Evolutionary conservation across 1,139 yeast genomes (phyloP), one percentile per base, ranked within the genome.

Genomic region (Sugiyamaella paludigena): DNA sequence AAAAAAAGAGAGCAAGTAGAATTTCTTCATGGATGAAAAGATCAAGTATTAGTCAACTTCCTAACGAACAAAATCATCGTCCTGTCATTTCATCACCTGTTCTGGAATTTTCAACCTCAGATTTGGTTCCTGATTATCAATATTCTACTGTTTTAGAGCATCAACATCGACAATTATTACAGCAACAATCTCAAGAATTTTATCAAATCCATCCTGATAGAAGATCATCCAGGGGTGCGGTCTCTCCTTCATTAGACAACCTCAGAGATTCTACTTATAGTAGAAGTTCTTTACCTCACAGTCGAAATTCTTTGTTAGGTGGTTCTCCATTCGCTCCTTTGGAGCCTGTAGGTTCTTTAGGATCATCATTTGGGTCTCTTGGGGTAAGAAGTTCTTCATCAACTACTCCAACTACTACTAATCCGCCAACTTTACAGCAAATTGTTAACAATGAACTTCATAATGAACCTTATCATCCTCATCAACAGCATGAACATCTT

Each of bases 31-130:
- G 58, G 58, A 43, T 46, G 30, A 41, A 45, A 46, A 27, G 49
- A 41, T 31, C 49, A 36, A 40, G 42, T 47, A 24, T 48, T 26
- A 10, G 39, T 26, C n/a, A 50, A 38, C 1, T 31, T 5, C 40
- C 28, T 12, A 32, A 42, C 13, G 19, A 30, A 9, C 37, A 31
- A 12, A 32, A 36, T 45, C 36, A 12, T 35, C 31, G 49, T 12
- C 58, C 58, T 11, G 51, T 43, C 37, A 60, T 60, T 11, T 58
- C 62, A 5, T 58, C 52, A 16, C 63, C 63, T 7, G 50, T 60
- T 9, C 50, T 60, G 34, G 62, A 58, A 39, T 57, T 52, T 43
- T 59, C 63, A 2, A 59, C 63, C 1, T 50, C 60, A 3, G 62
- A 58, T 40, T 43, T 59, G 32, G 53, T 59, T 7, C 55, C 55